Evolutionary conservation across 1,284 basidiomycete genomes (phyloP).

Genomic region (Schizophyllum amplum): DNA sequence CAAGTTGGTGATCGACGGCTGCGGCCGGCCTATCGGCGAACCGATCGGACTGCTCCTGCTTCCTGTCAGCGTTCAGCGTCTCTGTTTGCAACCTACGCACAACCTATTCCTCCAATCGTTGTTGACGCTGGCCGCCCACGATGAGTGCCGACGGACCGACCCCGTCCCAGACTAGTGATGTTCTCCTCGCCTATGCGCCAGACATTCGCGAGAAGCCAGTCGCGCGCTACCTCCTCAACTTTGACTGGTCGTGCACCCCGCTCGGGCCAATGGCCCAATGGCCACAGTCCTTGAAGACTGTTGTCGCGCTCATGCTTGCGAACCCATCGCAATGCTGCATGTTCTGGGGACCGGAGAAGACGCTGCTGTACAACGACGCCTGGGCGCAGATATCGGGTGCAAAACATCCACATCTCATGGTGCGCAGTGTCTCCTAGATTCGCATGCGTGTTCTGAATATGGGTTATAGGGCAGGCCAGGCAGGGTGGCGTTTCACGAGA

Average conservation of each 20-base stretch:
- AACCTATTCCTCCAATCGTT: too few relatives aligned
- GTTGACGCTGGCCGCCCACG: too few relatives aligned
- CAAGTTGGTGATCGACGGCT: too few relatives aligned
- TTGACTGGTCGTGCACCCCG: slow-evolving; percentile 6
- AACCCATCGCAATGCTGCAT: slow-evolving; percentile 7
- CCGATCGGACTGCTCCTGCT: too few relatives aligned
- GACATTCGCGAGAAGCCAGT: slow-evolving; percentile 3
- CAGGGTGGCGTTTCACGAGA: slow-evolving; percentile 5
- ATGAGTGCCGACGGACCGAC: not conserved
- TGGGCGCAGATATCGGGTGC: slow-evolving; percentile 1
- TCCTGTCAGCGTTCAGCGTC: too few relatives aligned
- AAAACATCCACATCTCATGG: not conserved
- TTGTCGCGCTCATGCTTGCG: slow-evolving; percentile 5
- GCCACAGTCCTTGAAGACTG: slow-evolving; percentile 6
- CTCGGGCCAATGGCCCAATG: slow-evolving; percentile 6
- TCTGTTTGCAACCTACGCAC: too few relatives aligned
- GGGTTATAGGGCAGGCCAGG: slow-evolving; percentile 6
- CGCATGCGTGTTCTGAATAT: not conserved
- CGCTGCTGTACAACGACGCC: not conserved
- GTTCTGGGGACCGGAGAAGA: not conserved
- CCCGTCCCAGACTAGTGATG: too few relatives aligned
- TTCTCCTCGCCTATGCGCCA: slow-evolving; percentile 1
- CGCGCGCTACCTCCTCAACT: slow-evolving; percentile 2
- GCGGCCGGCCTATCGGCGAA: too few relatives aligned
- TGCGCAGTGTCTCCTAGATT: not conserved